A percentile compares a stretch with the other conserved stretches of the same genome.
phyloP scores from a whole-genome alignment of 1,139 yeast genomes.

The Pichiaceae sp. region DNA sequence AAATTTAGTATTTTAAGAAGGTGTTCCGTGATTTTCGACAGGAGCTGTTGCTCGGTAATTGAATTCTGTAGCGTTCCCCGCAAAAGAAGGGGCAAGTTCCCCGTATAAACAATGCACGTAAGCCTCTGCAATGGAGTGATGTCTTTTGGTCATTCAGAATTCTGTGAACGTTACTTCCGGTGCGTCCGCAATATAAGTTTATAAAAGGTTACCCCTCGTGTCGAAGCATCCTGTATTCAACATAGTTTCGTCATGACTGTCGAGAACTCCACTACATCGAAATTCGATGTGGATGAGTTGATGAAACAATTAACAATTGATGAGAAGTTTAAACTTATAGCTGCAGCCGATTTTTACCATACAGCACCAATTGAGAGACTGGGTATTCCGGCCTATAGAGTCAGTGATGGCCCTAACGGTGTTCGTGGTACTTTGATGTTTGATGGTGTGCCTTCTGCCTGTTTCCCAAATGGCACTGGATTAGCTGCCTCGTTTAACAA shows the following conservation, averaged over 20 bases:
- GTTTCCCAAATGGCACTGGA: conserved; percentile 44
- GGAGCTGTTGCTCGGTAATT: too few relatives aligned
- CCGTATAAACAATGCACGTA: neutral
- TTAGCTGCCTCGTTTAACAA: conserved; percentile 35
- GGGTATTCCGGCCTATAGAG: conserved; percentile 24
- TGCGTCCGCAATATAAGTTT: neutral
- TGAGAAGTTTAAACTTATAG: conserved; percentile 39
- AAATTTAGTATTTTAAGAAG: too few relatives aligned
- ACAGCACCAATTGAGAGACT: conserved; percentile 40
- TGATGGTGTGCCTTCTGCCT: conserved; percentile 38
- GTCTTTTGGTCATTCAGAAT: neutral
- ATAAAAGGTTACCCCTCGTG: neutral
- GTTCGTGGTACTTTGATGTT: conserved; percentile 43
- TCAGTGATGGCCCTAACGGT: conserved; percentile 47
- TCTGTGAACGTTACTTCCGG: neutral
- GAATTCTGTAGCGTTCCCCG: too few relatives aligned
- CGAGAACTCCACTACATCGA: neutral
- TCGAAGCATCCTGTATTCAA: neutral
- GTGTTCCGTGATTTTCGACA: too few relatives aligned
- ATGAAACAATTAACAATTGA: conserved; percentile 34
- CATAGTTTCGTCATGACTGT: too few relatives aligned
- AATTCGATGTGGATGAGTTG: conserved; percentile 32
- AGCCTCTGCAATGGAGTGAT: neutral
- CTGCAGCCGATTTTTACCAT: conserved; percentile 50
- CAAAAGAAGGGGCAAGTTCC: neutral